Conservation (phyloP, 805 yeast genomes). For the Suhomyces xylopsoci region DNA sequence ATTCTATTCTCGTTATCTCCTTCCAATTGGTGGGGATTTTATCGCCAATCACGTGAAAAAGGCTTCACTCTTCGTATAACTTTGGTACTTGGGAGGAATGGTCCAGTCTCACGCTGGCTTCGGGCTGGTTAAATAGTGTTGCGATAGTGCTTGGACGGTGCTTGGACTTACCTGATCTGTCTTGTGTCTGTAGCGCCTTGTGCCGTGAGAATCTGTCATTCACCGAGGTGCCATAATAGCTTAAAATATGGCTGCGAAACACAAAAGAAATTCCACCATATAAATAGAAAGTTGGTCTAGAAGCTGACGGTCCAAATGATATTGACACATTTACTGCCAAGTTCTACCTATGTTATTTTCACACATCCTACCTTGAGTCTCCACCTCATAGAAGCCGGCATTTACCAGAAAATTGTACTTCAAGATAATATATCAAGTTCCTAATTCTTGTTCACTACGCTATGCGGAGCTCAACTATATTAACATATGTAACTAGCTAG, state of each 20-base stretch:
- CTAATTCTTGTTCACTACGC: too few species aligned
- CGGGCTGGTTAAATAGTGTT: neutral
- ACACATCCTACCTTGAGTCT: too few species aligned
- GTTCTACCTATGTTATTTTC: too few species aligned
- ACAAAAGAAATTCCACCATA: neutral
- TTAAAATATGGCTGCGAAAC: neutral
- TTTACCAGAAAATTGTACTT: too few species aligned
- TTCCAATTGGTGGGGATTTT: neutral
- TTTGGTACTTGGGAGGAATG: neutral
- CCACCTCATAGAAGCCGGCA: too few species aligned
- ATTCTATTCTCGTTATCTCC: neutral
- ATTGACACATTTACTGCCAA: too few species aligned
- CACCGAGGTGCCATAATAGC: neutral
- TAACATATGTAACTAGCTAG: too few species aligned
- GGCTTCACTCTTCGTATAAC: too few species aligned
- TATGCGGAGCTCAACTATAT: too few species aligned
- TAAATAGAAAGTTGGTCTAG: neutral
- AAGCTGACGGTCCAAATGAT: neutral
- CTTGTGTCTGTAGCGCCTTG: neutral
- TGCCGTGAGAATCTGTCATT: neutral
- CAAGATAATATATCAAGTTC: too few species aligned
- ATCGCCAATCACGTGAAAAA: neutral
- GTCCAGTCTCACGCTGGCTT: neutral
- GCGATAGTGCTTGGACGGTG: neutral
- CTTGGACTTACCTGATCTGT: neutral